Evolutionary conservation across 83 land plant genomes (phyloP), one percentile per base, ranked within the genome.

Genomic region (Picea mariana): DNA sequence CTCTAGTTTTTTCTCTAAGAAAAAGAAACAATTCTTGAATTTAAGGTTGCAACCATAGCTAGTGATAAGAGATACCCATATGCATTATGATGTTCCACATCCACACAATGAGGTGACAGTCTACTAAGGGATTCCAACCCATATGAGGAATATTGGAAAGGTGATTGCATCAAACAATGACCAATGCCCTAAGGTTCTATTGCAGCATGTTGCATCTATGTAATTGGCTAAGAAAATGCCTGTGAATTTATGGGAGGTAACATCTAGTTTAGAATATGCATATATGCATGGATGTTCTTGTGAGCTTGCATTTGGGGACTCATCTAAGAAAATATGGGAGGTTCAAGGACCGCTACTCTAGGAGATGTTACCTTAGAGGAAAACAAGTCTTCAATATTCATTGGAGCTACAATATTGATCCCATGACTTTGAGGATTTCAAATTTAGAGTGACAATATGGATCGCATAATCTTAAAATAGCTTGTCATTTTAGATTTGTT

Each of bases 341-440:
- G 58, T 16, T 78, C 73, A n/a, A 75, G 76, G 64, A 63, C 73
- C 17, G 47, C 67, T 62, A 63, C 84, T n/a, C 91, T 62, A 11
- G 93, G 95, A 60, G 93, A 93, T 5, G 78, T 20, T 16, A 87
- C 82, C 82, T 93, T 92, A 67, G 92, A 81, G 24, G 90, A 71
- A 86, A 91, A 93, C 0, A 93, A 88, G 68, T 93, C 93, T 15
- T 93, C 93, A 62, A 91, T 90, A 79, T 93, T 91, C 0, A 87
- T 80, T 12, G 93, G 95, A 24, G 85, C 81, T 24, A 91, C 69
- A 9, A 68, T 85, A 34, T 84, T 84, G 21, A 82, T 23, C 63
- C 89, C 63, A 55, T 68, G 78, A 59, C 38, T 67, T 88, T 27
- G 31, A 0, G 31, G 31, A 27, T 27, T 27, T 27, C 31, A 27